Conservation (phyloP, 164 flowering plant species). For the Aristolochia californica region DNA sequence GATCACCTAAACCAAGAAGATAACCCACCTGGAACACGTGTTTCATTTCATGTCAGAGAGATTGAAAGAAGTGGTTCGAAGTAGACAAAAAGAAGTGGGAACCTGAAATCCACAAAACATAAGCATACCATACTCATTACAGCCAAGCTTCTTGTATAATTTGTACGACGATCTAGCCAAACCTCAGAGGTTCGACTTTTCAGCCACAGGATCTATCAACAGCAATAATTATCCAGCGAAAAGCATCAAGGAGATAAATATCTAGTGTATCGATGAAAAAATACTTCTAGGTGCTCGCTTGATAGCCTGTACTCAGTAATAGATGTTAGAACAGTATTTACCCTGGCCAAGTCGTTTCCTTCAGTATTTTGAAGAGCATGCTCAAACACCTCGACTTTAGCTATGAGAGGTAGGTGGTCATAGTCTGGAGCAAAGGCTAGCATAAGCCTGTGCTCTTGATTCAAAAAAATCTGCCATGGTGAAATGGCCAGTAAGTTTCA, state of each 20-base stretch:
- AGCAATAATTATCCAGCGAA: background rate
- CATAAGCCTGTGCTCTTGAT: constrained; percentile 92
- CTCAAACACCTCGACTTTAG: constrained; percentile 95
- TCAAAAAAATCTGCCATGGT: constrained; percentile 53
- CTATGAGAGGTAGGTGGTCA: constrained; percentile 89
- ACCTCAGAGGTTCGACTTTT: constrained; percentile 97
- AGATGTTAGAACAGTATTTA: constrained; percentile 14
- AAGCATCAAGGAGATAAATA: background rate
- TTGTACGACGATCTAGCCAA: constrained; percentile 94
- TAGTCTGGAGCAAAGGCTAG: constrained; percentile 92
- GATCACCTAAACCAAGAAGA: constrained; percentile 97
- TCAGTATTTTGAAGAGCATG: constrained; percentile 85
- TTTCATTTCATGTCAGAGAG: constrained; percentile 3
- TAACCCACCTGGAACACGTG: constrained; percentile 74
- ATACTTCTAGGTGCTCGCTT: background rate
- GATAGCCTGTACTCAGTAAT: background rate
- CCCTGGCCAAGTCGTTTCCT: constrained; percentile 91
- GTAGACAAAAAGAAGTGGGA: background rate
- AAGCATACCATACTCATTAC: constrained; percentile 96
- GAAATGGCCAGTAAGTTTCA: no score
- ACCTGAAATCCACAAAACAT: background rate
- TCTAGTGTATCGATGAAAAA: background rate
- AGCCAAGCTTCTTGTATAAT: constrained; percentile 96
- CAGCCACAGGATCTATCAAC: constrained; percentile 80
- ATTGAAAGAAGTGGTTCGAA: background rate